Evolutionary conservation across 345 rosid species (phyloP), one percentile per base, ranked within the genome.

Genomic region (Psidium guajava): DNA sequence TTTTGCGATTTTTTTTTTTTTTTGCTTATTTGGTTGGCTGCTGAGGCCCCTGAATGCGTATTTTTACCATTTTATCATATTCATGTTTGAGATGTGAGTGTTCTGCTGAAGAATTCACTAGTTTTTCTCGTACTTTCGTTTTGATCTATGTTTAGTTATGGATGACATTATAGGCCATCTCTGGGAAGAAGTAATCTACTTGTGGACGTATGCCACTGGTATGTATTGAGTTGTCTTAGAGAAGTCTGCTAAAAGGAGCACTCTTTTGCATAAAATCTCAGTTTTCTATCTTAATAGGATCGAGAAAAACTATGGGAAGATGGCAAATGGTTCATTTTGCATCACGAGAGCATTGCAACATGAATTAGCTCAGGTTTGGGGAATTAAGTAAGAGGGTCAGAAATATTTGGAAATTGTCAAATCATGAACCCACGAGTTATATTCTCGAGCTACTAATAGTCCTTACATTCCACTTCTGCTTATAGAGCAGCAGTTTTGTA

Each of bases 261-360:
- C 4, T 73, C 32, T 54, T 27, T 57, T 75, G 73, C 61, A 86
- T 8, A 74, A 21, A 5, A 22, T 74, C 56, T 55, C 51, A 16
- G 44, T 58, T 82, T 69, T 13, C 84, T 82, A 52, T 51, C 55
- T 85, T 12, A 52, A 83, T 84, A 97, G 98, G 98, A 61, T 96
- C 81, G 99, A 97, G 92, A 94, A 91, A 88, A 90, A 51, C 91
- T 97, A 90, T 85, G 99, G 98, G 84, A 90, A 91, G 88, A 94
- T 95, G 98, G 99, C 98, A 56, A 85, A 94, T 25, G 98, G 98
- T 88, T 87, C 99, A 50, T 88, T 96, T 13, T 97, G 99, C 86
- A 98, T 96, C 83, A 97, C 98, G 27, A 91, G 85, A 85, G 98
- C 99, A 87, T 96, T 97, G 99, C 99, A 97, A 89, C 98, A 95